Conservation (phyloP, 768 basidiomycete genomes). For the Termitomyces sp. region DNA sequence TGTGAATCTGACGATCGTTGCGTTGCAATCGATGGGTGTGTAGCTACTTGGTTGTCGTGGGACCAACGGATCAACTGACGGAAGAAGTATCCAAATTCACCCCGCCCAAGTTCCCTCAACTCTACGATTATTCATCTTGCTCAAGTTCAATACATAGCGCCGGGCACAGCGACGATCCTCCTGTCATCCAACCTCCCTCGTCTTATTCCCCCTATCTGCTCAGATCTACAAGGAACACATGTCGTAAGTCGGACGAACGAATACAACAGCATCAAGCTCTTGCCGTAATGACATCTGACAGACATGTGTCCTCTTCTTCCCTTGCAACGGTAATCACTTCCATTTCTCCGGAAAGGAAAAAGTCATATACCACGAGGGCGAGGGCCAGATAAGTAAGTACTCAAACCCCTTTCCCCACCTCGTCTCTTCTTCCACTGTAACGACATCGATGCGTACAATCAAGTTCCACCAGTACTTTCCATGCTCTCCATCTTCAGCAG, state of each 20-base stretch:
- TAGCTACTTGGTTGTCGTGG: no score
- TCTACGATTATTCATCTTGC: neutral
- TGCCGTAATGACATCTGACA: neutral
- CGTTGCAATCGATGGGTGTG: no score
- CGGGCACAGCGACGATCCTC: neutral
- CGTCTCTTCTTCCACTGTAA: neutral
- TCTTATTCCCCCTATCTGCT: neutral
- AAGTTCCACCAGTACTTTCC: neutral
- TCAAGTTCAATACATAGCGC: neutral
- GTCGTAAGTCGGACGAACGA: neutral
- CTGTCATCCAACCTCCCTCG: no score
- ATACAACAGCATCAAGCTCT: neutral
- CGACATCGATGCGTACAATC: neutral
- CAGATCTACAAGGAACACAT: neutral
- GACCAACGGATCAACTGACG: no score
- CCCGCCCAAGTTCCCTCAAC: no score
- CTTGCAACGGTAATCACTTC: neutral
- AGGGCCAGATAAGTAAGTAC: no score
- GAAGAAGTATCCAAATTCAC: no score
- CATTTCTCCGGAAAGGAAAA: neutral
- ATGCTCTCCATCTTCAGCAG: neutral
- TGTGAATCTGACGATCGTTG: no score
- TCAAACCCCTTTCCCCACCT: neutral
- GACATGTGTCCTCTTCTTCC: neutral
- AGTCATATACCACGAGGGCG: neutral